phyloP scores from a whole-genome alignment of 495 filamentous ascomycete species.

The Penicillium coprophilum region DNA sequence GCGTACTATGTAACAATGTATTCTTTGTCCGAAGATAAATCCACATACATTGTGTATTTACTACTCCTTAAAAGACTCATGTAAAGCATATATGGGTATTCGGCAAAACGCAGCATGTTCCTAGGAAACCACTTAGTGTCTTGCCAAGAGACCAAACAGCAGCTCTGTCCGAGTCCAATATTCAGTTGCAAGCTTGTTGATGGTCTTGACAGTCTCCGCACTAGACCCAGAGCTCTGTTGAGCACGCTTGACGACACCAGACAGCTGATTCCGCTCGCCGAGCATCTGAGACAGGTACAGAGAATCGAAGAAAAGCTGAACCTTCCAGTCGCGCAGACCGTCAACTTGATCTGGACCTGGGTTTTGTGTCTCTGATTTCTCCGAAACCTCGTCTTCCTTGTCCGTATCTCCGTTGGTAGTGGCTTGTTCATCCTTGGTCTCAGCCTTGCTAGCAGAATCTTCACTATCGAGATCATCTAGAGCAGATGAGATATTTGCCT shows the following conservation, averaged over 20 bases:
- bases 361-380: background rate
- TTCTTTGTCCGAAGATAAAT: background rate
- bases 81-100: background rate
- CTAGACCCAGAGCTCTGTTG: constrained; percentile 48
- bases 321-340: constrained; percentile 51
- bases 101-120: background rate
- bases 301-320: constrained; percentile 79
- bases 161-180: constrained; percentile 81
- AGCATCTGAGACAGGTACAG: constrained; percentile 60
- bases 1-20: background rate
- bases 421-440: constrained; percentile 8
- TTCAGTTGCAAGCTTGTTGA: constrained; percentile 60
- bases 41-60: background rate
- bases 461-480: constrained; percentile 24
- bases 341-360: constrained; percentile 9
- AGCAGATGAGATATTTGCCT: constrained; percentile 21
- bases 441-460: constrained; percentile 7
- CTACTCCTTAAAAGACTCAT: background rate
- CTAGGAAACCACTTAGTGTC: constrained; percentile 10
- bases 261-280: constrained; percentile 40
- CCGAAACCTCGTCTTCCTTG: background rate
- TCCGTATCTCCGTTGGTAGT: constrained; percentile 5
- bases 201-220: constrained; percentile 42
- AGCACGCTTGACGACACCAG: constrained; percentile 46
- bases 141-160: constrained; percentile 62